Evolutionary conservation across 2,329 filamentous ascomycete genomes (phyloP), one percentile per base, ranked within the genome.

Genomic region (Pyrenophora seminiperda): DNA sequence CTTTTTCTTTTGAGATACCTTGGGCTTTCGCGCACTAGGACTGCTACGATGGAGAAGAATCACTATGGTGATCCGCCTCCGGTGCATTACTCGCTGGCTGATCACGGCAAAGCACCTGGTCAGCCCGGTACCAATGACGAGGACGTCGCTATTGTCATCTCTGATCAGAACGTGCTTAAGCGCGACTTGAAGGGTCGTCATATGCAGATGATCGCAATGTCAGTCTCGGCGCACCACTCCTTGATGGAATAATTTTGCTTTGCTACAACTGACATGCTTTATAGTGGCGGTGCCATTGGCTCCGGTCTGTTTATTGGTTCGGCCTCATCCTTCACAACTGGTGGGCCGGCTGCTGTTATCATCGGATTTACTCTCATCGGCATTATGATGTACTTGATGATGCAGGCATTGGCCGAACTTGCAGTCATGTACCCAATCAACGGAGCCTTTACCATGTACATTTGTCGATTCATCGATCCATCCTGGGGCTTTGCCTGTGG

Each of bases 281-380:
- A n/a, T 4, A 53, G 50, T 53, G 80, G 80, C 54, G 81, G 80
- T 48, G 81, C 80, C 13, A 83, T 83, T 52, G 81, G 81, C 62
- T 80, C 81, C 58, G 81, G 80, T 70, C 81, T 83, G 70, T 83
- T 82, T 62, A 80, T 83, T 61, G 80, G 80, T 54, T 81, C 79
- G 17, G 80, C 79, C 36, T 20, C 57, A 63, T 48, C 50, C 11
- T 49, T 53, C 18, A 11, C 10, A 17, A 49, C 18, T 34, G 50
- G 50, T 41, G 50, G 50, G 27, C 50, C 50, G 20, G 50, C 50
- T 24, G 4, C 50, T 33, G 71, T 56, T 7, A 53, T 54, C 34
- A 41, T 46, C 17, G 55, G 52, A 40, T 40, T 40, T 18, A 40
- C 37, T n/a, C n/a, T 33, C 39, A 41, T 41, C 18, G 39, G 39